These are phyloP conservation scores for Rhizophora apiculata DNA, from an alignment of 345 rosid species.

Conservation along the genomic window DNA sequence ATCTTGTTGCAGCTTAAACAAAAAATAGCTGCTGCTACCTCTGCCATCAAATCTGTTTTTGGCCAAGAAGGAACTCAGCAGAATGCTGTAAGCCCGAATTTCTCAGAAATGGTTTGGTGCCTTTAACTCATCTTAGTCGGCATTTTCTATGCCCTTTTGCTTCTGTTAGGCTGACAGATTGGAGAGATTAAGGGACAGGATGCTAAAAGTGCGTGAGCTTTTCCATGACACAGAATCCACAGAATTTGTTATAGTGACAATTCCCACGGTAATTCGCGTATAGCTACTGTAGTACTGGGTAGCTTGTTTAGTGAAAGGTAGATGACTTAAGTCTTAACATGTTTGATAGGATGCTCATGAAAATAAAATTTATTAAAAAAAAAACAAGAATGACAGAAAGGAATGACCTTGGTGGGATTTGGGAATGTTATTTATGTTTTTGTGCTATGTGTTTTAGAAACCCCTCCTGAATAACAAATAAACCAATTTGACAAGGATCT, in stretches of 20 bases:
- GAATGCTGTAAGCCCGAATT: slow-evolving; percentile 58
- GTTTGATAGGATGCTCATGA: not conserved
- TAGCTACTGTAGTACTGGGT: not conserved
- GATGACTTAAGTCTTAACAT: not conserved
- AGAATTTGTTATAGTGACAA: slow-evolving; percentile 91
- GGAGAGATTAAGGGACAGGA: slow-evolving; percentile 84
- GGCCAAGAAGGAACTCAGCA: slow-evolving; percentile 63
- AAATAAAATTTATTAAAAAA: too few species aligned
- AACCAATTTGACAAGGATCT: not conserved
- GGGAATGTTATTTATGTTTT: not conserved
- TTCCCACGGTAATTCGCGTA: slow-evolving; percentile 63
- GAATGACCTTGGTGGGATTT: too few species aligned
- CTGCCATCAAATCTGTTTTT: slow-evolving; percentile 92
- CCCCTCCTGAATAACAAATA: slow-evolving; percentile 6
- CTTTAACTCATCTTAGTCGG: not conserved
- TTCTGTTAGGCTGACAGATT: slow-evolving; percentile 67
- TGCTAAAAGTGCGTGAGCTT: slow-evolving; percentile 96
- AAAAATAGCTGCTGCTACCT: slow-evolving; percentile 85
- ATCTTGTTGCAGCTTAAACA: slow-evolving; percentile 67
- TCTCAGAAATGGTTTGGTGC: slow-evolving; percentile 13
- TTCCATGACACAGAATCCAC: slow-evolving; percentile 87
- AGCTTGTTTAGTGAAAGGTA: not conserved
- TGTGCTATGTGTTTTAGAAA: not conserved
- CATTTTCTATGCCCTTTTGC: not conserved
- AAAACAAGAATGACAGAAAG: too few species aligned